These are phyloP conservation scores for Pneumocystis carinii DNA, from an alignment of 1,139 yeast species.

Conservation along the genomic window DNA sequence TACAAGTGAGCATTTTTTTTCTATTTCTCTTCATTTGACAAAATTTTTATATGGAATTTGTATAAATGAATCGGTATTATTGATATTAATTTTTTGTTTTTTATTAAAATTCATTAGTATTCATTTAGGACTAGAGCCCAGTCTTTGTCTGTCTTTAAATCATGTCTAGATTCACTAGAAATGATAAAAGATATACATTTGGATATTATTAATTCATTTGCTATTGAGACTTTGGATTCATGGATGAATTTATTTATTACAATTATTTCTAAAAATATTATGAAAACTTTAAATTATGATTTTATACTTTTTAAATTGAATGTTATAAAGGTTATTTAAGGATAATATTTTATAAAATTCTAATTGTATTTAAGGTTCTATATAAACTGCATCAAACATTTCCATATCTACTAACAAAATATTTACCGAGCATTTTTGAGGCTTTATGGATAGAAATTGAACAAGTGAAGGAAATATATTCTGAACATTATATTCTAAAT, in stretches of 20 bases:
- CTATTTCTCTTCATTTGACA: constrained; percentile 9
- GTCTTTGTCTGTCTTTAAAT: constrained; percentile 10
- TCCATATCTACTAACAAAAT: not conserved
- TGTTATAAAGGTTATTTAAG: not conserved
- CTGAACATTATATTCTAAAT: not conserved
- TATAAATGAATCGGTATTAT: not conserved
- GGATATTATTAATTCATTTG: constrained; percentile 10
- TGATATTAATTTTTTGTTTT: not conserved
- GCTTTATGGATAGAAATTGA: not conserved
- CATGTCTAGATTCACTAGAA: constrained; percentile 12
- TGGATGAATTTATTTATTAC: constrained; percentile 11
- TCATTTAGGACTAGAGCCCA: constrained; percentile 1
- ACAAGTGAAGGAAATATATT: not conserved
- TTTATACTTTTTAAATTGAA: not conserved
- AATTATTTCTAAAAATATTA: not conserved
- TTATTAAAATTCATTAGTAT: not conserved
- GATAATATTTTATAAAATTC: not conserved
- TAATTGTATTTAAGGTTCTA: not conserved
- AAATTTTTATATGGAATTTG: constrained; percentile 3
- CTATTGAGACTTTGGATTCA: constrained; percentile 9
- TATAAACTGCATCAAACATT: not conserved
- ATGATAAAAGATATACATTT: constrained; percentile 11
- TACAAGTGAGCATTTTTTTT: constrained; percentile 12
- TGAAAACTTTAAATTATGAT: not conserved
- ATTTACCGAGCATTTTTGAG: not conserved